Base-by-base conservation (phyloP, 2,329 filamentous ascomycete genomes). In the Neofusicoccum ribis region DNA sequence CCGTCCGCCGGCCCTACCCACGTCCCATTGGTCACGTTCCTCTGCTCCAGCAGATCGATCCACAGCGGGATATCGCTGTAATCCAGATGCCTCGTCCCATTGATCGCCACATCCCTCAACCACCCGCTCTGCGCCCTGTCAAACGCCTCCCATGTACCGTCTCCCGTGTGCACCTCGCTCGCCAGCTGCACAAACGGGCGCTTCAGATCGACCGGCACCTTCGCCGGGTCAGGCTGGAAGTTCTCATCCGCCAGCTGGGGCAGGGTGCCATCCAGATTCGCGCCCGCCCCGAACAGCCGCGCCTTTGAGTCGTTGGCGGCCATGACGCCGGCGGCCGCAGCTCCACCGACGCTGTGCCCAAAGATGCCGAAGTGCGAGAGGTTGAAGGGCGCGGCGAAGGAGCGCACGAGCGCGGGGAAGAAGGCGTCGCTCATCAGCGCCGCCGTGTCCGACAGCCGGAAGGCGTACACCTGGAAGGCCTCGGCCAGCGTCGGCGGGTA, bases 11-110 rank as follows among this genome's bases (percentile, higher is more conserved):
- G 41, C 27, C 54, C 54, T 14, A 47, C 41, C 54, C 54, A 59
- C 9, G 54, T 59, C 8, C 41, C 9, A 36, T 46, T 46, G 1
- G 67, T 70, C 49, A 65, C 44, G 3, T 69, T 70, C 46, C 67
- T 65, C 47, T 70, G 46, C 7, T 66, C 70, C 44, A 69, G 65
- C 8, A 73, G 50, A 64, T 74, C 72, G 1, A 72, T 68, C 72
- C 72, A 73, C 12, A 68, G 51, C 20, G 66, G 64, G 17, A 74
- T 46, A 66, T 74, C 72, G 12, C 68, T 67, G 41, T 68, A 72
- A 41, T 73, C 69, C 41, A 69, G 67, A 63, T 74, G 72, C 17
- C 39, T 44, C 1, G 67, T 67, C 5, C 71, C 69, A 1, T 64
- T 68, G 14, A 74, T 64, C 31, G 68, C 70, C 27, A 72, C 36